Base-by-base conservation (phyloP, 345 rosid genomes). In the Cardiospermum halicacabum region DNA sequence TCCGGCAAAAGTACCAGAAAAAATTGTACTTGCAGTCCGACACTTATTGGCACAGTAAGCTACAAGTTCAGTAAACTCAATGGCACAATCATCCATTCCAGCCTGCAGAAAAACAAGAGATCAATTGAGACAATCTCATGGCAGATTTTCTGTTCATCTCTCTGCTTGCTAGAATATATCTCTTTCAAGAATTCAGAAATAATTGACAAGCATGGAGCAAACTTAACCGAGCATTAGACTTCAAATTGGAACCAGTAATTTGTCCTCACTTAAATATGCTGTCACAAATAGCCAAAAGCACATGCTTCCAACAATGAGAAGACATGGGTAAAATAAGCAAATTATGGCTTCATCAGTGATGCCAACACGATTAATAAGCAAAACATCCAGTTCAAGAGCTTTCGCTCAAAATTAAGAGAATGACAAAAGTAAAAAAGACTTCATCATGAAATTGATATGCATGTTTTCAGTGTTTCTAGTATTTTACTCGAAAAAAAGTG, bases 1-100 rank as follows among this genome's bases (percentile, higher is more conserved):
- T 61, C 67, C 75, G 56, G 92, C 86, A 74, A 88, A 63, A 55
- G 71, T 71, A 72, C 62, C 72, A 80, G 79, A 68, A 68, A 81
- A 73, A 53, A 30, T 31, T 75, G 80, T 58, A 62, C 78, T 76
- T 8, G 78, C 79, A 54, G 70, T 65, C 59, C 78, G 86, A 70
- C 82, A 85, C 72, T 83, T 88, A 67, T 72, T 68, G 68, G 89
- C 88, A 78, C 89, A 82, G 72, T 88, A 91, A 68, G 87, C 78
- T 42, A 85, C 81, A 40, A 91, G 81, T 67, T 85, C 92, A 65
- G 80, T 56, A 74, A 88, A 80, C 62, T 80, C 86, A 60, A 64
- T 31, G 64, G 60, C 74, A 72, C 66, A 57, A 53, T 77, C 76
- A 57, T 69, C 69, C 47, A 28, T 54, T 65, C 69, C 86, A 75